Conservation (phyloP, 148 eudicot genomes). For the Camellia japonica region DNA sequence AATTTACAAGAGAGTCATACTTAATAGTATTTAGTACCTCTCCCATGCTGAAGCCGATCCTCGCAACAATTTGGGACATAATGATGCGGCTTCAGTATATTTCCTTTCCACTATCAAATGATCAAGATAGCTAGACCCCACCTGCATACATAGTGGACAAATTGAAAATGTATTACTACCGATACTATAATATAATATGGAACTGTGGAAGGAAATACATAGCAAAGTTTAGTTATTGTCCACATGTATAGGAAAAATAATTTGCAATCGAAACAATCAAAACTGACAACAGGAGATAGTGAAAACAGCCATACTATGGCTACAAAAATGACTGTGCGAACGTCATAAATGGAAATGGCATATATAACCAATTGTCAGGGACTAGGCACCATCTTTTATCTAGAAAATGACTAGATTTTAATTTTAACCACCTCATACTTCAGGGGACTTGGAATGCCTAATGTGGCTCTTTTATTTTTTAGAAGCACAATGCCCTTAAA, state of each 20-base stretch:
- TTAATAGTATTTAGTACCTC: slow-evolving; percentile 43
- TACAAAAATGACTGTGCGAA: background rate
- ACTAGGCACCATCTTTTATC: background rate
- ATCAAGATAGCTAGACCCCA: slow-evolving; percentile 88
- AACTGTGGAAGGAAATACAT: too few relatives aligned
- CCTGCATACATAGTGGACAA: slow-evolving; percentile 39
- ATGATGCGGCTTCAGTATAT: slow-evolving; percentile 88
- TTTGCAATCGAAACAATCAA: background rate
- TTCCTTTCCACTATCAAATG: slow-evolving; percentile 88
- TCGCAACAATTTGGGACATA: slow-evolving; percentile 90
- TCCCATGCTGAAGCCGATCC: slow-evolving; percentile 98
- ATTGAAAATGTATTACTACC: background rate
- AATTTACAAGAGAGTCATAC: background rate
- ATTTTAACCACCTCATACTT: too few relatives aligned
- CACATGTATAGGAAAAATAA: background rate
- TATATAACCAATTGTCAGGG: background rate
- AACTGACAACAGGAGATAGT: background rate
- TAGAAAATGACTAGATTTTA: background rate
- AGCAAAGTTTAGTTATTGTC: too few relatives aligned
- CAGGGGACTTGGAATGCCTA: too few relatives aligned
- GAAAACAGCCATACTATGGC: background rate
- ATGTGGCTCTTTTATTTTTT: too few relatives aligned
- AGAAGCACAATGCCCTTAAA: too few relatives aligned
- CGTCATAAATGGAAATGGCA: background rate
- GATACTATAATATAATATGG: background rate